A percentile compares a stretch with the other conserved stretches of the same genome.
These are phyloP conservation scores for Botrytis pseudocinerea DNA, from an alignment of 2,329 filamentous ascomycete genomes.

Conservation along the genomic window DNA sequence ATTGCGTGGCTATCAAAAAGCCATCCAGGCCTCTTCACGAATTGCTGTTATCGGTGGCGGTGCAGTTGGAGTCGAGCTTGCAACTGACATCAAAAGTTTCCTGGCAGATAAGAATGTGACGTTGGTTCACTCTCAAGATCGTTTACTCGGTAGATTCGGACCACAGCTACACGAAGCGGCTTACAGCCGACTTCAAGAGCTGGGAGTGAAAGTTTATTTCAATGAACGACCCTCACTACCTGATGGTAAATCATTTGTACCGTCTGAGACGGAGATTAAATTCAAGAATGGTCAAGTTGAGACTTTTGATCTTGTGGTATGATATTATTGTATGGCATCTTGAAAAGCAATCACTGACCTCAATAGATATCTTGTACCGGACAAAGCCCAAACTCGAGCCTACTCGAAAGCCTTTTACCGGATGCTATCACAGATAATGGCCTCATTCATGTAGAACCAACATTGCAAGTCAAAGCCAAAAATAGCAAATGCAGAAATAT, in stretches of 20 bases:
- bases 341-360: neutral
- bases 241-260: neutral
- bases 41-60: neutral
- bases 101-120: neutral
- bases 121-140: neutral
- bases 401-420: neutral
- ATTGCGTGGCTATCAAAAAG: neutral
- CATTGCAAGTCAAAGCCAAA: neutral
- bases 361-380: neutral
- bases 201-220: neutral
- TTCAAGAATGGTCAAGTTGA: neutral
- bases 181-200: neutral
- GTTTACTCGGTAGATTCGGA: neutral
- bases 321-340: neutral
- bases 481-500: neutral
- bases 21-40: neutral
- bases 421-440: neutral
- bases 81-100: neutral
- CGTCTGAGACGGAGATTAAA: neutral
- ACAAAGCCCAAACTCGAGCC: neutral
- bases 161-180: neutral
- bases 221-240: neutral
- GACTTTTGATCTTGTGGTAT: neutral
- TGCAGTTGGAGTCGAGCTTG: neutral
- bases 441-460: neutral